Conservation (phyloP, 352 stramenopile species). For the Phytophthora citrophthora region DNA sequence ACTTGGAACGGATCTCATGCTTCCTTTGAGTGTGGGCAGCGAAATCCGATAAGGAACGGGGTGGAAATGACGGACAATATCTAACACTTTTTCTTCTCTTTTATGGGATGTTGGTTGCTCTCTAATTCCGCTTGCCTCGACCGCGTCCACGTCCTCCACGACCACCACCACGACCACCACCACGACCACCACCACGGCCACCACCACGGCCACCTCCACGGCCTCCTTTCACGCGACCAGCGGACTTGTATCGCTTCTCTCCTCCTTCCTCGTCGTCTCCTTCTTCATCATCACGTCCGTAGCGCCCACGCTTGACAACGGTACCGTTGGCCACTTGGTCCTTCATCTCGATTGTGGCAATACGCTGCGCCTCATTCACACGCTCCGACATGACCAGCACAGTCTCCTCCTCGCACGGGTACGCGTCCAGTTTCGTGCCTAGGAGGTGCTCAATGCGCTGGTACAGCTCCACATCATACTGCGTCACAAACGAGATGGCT, state of each 20-base stretch:
- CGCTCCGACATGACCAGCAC: constrained; percentile 97
- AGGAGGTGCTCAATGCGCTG: constrained; percentile 95
- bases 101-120: constrained; percentile 7
- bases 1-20: constrained; percentile 60
- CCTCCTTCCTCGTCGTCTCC: constrained; percentile 45
- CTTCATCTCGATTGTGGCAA: constrained; percentile 92
- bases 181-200: constrained; percentile 30
- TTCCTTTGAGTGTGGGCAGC: constrained; percentile 58
- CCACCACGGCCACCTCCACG: constrained; percentile 35
- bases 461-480: constrained; percentile 99
- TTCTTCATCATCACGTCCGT: constrained; percentile 58
- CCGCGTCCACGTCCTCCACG: constrained; percentile 16
- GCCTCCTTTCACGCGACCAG: constrained; percentile 57
- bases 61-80: constrained; percentile 27
- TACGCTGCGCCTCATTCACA: constrained; percentile 97
- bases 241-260: constrained; percentile 83
- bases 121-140: constrained; percentile 49
- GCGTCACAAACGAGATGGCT: constrained; percentile 98
- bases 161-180: constrained; percentile 36
- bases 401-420: constrained; percentile 93
- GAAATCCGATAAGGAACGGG: constrained; percentile 62
- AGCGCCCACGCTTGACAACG: constrained; percentile 61
- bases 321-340: constrained; percentile 69
- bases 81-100: constrained; percentile 36
- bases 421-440: constrained; percentile 81